Conservation (phyloP, 2,329 filamentous ascomycete genomes). For the Didymella pomorum region DNA sequence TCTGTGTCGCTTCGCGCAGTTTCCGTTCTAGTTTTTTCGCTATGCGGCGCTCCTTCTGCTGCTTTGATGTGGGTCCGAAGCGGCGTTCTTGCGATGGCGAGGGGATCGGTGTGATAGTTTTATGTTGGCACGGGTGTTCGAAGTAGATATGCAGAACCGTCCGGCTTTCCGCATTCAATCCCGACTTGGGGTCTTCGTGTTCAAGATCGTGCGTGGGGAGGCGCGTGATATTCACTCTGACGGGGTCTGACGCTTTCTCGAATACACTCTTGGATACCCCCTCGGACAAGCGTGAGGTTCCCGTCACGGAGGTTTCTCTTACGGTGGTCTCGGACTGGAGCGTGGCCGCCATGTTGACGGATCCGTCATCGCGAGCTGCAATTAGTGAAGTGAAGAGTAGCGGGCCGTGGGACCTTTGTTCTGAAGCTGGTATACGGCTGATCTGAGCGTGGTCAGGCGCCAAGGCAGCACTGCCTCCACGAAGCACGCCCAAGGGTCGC, state of each 20-base stretch:
- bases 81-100: slow-evolving; percentile 31
- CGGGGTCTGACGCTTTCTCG: background rate
- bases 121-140: slow-evolving; percentile 22
- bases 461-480: slow-evolving; percentile 30
- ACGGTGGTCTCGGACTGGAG: background rate
- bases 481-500: slow-evolving; percentile 17
- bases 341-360: no score
- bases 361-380: background rate
- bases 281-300: no score
- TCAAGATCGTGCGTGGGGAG: background rate
- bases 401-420: no score
- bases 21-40: no score
- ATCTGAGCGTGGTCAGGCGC: slow-evolving; percentile 8
- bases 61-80: slow-evolving; percentile 23
- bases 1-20: no score
- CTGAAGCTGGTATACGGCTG: no score
- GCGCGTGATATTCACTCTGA: background rate
- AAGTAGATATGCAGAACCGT: slow-evolving; percentile 40
- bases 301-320: background rate
- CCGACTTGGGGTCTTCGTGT: no score
- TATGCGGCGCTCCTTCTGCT: slow-evolving; percentile 13
- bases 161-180: background rate
- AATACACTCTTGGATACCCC: no score
- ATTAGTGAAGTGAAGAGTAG: no score
- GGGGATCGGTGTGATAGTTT: slow-evolving; percentile 22